A percentile compares a stretch with the other conserved stretches of the same genome.
phyloP scores from a whole-genome alignment of 495 filamentous ascomycete species.

The Talaromyces liani region DNA sequence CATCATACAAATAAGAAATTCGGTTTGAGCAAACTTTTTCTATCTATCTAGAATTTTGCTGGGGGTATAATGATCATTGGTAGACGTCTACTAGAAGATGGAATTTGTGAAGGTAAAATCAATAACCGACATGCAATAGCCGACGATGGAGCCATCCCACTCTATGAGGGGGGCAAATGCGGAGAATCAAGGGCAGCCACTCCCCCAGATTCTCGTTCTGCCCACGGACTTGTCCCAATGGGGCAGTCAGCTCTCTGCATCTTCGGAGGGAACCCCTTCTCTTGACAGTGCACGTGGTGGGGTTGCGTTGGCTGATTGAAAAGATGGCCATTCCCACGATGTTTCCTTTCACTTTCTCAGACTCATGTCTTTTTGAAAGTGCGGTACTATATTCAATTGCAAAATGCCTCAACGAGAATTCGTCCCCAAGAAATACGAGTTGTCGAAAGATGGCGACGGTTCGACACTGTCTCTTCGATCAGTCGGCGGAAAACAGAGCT shows the following conservation, averaged over 20 bases:
- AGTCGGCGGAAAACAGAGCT: conserved; percentile 23
- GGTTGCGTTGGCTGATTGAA: not conserved
- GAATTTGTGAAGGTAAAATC: too few species aligned
- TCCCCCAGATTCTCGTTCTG: not conserved
- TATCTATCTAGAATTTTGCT: not conserved
- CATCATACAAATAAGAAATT: not conserved
- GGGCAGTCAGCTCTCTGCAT: not conserved
- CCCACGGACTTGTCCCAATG: not conserved
- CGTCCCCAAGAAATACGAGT: conserved; percentile 34
- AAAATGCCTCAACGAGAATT: conserved; percentile 52
- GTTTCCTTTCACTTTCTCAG: conserved; percentile 8
- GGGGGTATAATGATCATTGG: not conserved
- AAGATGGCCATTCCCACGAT: not conserved
- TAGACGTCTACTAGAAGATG: not conserved
- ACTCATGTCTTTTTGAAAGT: not conserved
- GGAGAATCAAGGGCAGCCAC: not conserved
- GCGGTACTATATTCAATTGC: not conserved
- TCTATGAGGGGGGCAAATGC: not conserved
- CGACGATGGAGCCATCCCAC: not conserved
- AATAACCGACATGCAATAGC: not conserved
- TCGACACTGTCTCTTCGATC: conserved; percentile 36
- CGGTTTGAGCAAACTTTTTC: not conserved
- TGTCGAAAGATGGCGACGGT: conserved; percentile 16
- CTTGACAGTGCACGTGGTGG: not conserved
- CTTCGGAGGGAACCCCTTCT: not conserved